A percentile compares a stretch with the other conserved stretches of the same genome.
These are phyloP conservation scores for Taphrina wiesneri DNA, from an alignment of 1,139 yeast species.

Conservation along the genomic window DNA sequence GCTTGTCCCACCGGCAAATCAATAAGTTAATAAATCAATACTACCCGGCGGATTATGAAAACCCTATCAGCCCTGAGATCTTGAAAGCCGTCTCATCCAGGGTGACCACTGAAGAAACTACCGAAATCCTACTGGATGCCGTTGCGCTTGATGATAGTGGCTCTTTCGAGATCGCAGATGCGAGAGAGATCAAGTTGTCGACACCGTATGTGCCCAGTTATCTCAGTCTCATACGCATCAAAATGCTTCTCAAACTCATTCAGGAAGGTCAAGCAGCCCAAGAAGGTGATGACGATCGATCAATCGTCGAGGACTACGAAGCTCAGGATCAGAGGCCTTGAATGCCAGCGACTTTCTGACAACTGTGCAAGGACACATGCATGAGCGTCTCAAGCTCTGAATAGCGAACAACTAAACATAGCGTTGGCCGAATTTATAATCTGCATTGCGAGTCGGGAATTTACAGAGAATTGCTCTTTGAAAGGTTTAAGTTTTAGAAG, in stretches of 20 bases:
- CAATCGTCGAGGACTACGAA: background rate
- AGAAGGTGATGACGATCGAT: background rate
- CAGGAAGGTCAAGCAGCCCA: constrained; percentile 13
- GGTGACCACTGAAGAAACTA: constrained; percentile 59
- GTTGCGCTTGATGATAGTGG: constrained; percentile 67
- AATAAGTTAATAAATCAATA: constrained; percentile 86
- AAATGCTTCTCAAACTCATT: constrained; percentile 14
- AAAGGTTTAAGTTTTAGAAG: no score
- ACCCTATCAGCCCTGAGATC: constrained; percentile 84
- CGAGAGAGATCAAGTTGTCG: constrained; percentile 87
- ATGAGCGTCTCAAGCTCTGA: no score
- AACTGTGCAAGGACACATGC: no score
- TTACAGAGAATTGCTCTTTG: no score
- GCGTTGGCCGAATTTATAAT: no score
- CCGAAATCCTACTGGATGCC: constrained; percentile 51
- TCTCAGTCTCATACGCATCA: constrained; percentile 23
- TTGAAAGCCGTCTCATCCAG: constrained; percentile 79
- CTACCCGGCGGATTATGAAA: constrained; percentile 90
- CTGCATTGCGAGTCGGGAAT: no score
- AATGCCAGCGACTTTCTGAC: background rate
- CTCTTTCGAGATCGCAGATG: constrained; percentile 80
- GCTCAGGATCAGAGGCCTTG: background rate
- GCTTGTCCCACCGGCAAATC: constrained; percentile 88
- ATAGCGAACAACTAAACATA: no score
- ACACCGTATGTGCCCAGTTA: constrained; percentile 73